Evolutionary conservation across 1,284 basidiomycete genomes (phyloP), one percentile per base, ranked within the genome.

Genomic region (Fomitopsis palustris): DNA sequence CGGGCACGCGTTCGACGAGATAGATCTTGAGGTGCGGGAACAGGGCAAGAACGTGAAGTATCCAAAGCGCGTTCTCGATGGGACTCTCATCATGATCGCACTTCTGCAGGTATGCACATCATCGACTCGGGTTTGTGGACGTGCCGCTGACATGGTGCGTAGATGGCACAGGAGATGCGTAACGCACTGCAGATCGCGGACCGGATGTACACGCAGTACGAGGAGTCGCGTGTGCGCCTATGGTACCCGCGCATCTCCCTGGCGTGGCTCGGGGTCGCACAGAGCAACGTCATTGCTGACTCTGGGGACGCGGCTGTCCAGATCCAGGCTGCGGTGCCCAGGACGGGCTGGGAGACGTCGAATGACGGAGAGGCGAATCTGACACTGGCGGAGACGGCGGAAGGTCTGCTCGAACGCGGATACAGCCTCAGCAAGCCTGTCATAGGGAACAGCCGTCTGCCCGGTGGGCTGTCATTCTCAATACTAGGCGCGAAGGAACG

Each of bases 201-300:
- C 53, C 70, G 70, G 1, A 71, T 80, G 41, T 65, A 75, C 2
- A 60, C 62, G 16, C 62, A 69, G 14, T 76, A 79, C 62, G 71
- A 77, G 38, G 67, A 65, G 17, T 75, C 76, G 4, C 58, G 53
- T 14, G 66, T 73, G 16, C 76, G 76, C 10, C 68, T 82, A 2
- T 82, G 79, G 77, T 71, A 75, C 62, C 80, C 79, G 10, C 78
- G 69, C 35, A 64, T 81, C 25, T 77, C 79, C 10, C 67, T 72
- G 38, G 74, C 77, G 8, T 83, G 81, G 81, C 73, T 81, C 9
- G 81, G 80, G 25, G 72, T 78, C n/a, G 69, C 78, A 2, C 75
- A 78, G 1, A 71, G 74, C 2, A 70, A 74, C 2, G 70, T 77
- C 43, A 70, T 80, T 38, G 64, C 70, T 21, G 79, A 80, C 49